Evolutionary conservation across 345 rosid species (phyloP).

Genomic region (Populus nigra): DNA sequence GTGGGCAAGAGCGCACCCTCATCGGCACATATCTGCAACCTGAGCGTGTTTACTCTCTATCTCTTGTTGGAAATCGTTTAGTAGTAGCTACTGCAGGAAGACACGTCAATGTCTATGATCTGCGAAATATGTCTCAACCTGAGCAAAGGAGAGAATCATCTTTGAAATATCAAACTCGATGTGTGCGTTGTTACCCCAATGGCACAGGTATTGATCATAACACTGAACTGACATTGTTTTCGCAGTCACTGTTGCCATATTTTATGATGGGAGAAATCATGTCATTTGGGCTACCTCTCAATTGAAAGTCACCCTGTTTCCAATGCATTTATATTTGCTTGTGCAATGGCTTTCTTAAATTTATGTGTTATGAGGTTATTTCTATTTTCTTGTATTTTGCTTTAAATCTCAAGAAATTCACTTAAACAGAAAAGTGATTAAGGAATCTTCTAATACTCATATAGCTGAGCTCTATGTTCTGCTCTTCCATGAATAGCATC

Average conservation of each 20-base stretch:
- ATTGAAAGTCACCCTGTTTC: not conserved
- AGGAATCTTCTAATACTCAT: not conserved
- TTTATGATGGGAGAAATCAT: not conserved
- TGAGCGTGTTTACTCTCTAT: slow-evolving; percentile 90
- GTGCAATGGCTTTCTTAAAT: not conserved
- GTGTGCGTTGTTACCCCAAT: slow-evolving; percentile 92
- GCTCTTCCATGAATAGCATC: not conserved
- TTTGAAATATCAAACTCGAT: slow-evolving; percentile 88
- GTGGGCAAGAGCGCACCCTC: slow-evolving; percentile 78
- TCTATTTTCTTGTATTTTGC: not conserved
- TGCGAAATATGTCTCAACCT: slow-evolving; percentile 93
- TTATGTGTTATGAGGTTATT: not conserved
- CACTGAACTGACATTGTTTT: not conserved
- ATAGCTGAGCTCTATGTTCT: not conserved
- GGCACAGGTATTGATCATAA: slow-evolving; percentile 59
- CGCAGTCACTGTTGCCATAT: not conserved
- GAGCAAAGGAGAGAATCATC: slow-evolving; percentile 96
- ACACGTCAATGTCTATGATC: slow-evolving; percentile 88
- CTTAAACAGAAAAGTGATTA: not conserved
- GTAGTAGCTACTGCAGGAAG: slow-evolving; percentile 97
- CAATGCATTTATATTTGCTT: not conserved
- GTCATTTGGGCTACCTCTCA: not conserved
- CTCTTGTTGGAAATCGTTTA: slow-evolving; percentile 84
- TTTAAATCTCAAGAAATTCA: not conserved
- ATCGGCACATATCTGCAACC: slow-evolving; percentile 87